A percentile compares a stretch with the other conserved stretches of the same genome.
These are phyloP conservation scores for Manihot esculenta DNA, from an alignment of 441 rosid genomes.

Conservation along the genomic window DNA sequence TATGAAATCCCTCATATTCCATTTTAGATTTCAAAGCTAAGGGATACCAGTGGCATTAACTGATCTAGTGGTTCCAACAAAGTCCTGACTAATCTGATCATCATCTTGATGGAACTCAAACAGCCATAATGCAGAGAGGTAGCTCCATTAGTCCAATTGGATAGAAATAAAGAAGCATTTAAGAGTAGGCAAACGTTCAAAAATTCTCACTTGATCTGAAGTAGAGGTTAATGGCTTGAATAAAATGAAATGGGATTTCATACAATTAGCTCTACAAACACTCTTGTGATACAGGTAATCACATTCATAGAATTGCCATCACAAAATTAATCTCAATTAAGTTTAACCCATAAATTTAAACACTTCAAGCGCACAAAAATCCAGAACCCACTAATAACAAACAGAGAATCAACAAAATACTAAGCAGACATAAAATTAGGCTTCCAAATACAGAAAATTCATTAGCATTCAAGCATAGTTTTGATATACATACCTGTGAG, in stretches of 20 bases:
- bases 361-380: not conserved
- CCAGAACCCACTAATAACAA: not conserved
- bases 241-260: not conserved
- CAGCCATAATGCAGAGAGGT: not conserved
- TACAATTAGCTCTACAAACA: not conserved
- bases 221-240: not conserved
- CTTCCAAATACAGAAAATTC: not conserved
- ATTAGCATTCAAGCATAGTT: not conserved
- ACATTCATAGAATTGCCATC: too few relatives aligned
- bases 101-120: not conserved
- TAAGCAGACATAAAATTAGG: too few relatives aligned
- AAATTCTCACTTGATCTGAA: not conserved
- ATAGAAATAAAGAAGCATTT: not conserved
- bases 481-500: slow-evolving; percentile 50
- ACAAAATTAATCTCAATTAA: not conserved
- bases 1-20: not conserved
- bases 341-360: not conserved
- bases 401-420: not conserved
- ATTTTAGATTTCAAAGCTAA: not conserved
- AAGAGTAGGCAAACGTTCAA: not conserved
- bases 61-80: not conserved
- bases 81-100: not conserved
- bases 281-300: too few relatives aligned
- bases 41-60: not conserved
- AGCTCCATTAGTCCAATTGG: not conserved